Evolutionary conservation across 345 rosid species (phyloP), one percentile per base, ranked within the genome.

Genomic region (Populus simonii): DNA sequence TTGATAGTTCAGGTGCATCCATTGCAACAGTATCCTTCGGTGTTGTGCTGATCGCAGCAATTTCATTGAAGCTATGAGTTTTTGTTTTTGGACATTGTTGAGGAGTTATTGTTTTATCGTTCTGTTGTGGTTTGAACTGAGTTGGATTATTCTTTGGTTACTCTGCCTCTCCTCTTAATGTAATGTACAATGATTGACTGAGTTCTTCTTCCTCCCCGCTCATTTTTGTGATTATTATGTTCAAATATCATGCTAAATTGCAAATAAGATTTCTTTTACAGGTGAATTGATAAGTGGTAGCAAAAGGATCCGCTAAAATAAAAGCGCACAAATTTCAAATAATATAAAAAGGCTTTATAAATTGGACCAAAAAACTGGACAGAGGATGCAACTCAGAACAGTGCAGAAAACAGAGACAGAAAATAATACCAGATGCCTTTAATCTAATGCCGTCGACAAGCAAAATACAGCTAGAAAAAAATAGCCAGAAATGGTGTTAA

Each of bases 1-100:
- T 38, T 25, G 85, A 87, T 79, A 4, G 86, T 35, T 90, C 97
- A 8, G 77, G 73, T 53, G 91, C 89, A 35, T 74, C 74, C n/a
- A 57, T 31, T 16, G 65, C 38, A 10, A 27, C 69, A 29, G 27
- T 82, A 17, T 77, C 82, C 33, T 10, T 23, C 7, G 69, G 73
- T 45, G 74, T 80, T 45, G 82, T 82, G 66, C 49, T 84, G 72
- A 69, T 81, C 39, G 81, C 85, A 18, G 77, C 88, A 8, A 62
- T 85, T 76, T 81, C 80, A 41, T 75, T 86, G 53, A 80, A 79
- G 78, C 73, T 88, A 78, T 88, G 83, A 87, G 69, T 47, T 76
- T 71, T 47, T 10, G 4, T 77, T 71, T n/a, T 17, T 0, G 47
- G 57, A 13, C 15, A 55, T 9, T n/a, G 5, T 22, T 22, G 39